These are phyloP conservation scores for Eimeria maxima DNA, from an alignment of 169 alveolate species.

Conservation along the genomic window DNA sequence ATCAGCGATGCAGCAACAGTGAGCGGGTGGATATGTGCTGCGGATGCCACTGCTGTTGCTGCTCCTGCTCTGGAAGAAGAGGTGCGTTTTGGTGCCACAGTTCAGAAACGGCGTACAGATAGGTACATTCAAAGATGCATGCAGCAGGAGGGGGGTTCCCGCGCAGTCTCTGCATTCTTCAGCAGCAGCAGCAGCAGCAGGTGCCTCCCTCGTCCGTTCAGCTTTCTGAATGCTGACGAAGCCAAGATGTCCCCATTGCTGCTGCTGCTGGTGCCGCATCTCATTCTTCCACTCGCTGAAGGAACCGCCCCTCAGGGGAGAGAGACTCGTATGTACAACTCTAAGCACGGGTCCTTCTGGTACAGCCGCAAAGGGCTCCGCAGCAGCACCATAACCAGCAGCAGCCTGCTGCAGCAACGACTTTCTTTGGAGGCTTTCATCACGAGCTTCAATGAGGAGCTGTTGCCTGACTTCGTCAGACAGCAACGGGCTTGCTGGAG, in stretches of 20 bases:
- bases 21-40: slow-evolving; percentile 35
- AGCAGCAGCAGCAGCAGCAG: slow-evolving; percentile 11
- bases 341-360: slow-evolving; percentile 16
- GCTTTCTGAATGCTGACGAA: slow-evolving; percentile 1
- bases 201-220: not conserved
- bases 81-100: slow-evolving; percentile 43
- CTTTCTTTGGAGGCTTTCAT: not conserved
- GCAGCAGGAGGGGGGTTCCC: slow-evolving; percentile 6
- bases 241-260: slow-evolving; percentile 7
- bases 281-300: not conserved
- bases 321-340: slow-evolving; percentile 10
- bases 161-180: not conserved
- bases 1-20: slow-evolving; percentile 65
- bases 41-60: slow-evolving; percentile 48
- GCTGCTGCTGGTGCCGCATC: slow-evolving; percentile 35
- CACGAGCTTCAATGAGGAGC: slow-evolving; percentile 33
- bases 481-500: not conserved
- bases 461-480: slow-evolving; percentile 33
- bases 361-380: slow-evolving; percentile 10
- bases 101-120: not conserved
- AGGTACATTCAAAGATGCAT: slow-evolving; percentile 7
- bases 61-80: slow-evolving; percentile 42
- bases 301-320: slow-evolving; percentile 21
- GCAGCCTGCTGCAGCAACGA: slow-evolving; percentile 28
- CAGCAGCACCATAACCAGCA: slow-evolving; percentile 24